These are phyloP conservation scores for Blastocystis sp. DNA, from an alignment of 352 stramenopile species.

Conservation along the genomic window DNA sequence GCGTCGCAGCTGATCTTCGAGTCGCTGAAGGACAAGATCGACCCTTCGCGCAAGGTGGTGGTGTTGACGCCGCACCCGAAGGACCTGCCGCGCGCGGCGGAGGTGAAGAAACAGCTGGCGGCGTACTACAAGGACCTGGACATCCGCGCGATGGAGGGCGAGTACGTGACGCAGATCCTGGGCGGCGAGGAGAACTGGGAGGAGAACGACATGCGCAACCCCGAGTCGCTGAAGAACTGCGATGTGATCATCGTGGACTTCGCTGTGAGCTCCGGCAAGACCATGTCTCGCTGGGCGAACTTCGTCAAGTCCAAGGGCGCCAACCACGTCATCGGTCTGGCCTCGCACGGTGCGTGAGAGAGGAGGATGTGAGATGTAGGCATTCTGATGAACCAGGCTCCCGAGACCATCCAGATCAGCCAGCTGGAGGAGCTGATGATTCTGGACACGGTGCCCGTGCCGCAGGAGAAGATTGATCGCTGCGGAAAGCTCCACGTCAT, in stretches of 20 bases:
- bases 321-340: slow-evolving; percentile 94
- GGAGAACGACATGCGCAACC: slow-evolving; percentile 95
- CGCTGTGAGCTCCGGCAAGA: slow-evolving; percentile 98
- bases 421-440: slow-evolving; percentile 70
- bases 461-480: slow-evolving; percentile 68
- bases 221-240: slow-evolving; percentile 93
- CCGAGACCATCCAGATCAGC: slow-evolving; percentile 61
- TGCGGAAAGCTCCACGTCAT: slow-evolving; percentile 70
- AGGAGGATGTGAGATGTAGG: slow-evolving; percentile 22
- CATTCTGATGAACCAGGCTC: slow-evolving; percentile 63
- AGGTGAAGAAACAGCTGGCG: slow-evolving; percentile 85
- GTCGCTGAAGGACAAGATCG: slow-evolving; percentile 60
- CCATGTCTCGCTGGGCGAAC: slow-evolving; percentile 91
- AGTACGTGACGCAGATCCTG: slow-evolving; percentile 71
- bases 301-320: slow-evolving; percentile 89
- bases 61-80: slow-evolving; percentile 71
- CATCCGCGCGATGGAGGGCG: slow-evolving; percentile 68
- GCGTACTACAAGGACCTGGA: slow-evolving; percentile 78
- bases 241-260: slow-evolving; percentile 99
- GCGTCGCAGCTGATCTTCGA: slow-evolving; percentile 37
- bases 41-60: slow-evolving; percentile 49
- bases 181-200: slow-evolving; percentile 78
- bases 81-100: background rate
- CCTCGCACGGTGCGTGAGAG: slow-evolving; percentile 88
- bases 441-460: slow-evolving; percentile 71